Percentiles rank a stretch among this genome's conserved stretches.
phyloP scores from a whole-genome alignment of 768 basidiomycete species.

The Filobasidium floriforme region DNA sequence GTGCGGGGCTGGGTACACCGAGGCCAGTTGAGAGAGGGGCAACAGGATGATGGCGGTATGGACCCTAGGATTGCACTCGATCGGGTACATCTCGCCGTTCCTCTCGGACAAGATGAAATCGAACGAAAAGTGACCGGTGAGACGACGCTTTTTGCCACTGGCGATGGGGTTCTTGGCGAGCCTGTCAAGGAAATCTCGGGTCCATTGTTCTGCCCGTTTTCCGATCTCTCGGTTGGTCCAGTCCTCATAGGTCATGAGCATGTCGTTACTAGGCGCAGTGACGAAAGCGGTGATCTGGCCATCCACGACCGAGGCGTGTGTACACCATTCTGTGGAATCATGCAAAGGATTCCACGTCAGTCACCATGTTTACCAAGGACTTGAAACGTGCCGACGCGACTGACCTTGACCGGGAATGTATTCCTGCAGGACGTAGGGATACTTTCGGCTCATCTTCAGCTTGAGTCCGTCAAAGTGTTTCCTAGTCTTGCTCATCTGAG shows the following conservation, averaged over 20 bases:
- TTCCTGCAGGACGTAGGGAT: conserved; percentile 45
- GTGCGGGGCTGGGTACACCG: conserved; percentile 23
- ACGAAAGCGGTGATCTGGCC: conserved; percentile 43
- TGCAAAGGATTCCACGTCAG: background rate
- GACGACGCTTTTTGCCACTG: conserved; percentile 24
- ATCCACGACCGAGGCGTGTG: conserved; percentile 43
- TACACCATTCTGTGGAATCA: conserved; percentile 38
- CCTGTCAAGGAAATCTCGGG: conserved; percentile 31
- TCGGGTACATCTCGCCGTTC: conserved; percentile 39
- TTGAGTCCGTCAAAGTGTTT: conserved; percentile 27
- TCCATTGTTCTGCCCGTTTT: conserved; percentile 39
- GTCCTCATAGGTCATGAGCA: conserved; percentile 46
- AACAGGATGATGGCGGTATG: conserved; percentile 44
- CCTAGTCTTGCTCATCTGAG: conserved; percentile 29
- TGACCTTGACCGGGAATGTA: conserved; percentile 43
- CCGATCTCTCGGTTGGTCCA: conserved; percentile 32
- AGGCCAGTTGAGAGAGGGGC: conserved; percentile 28
- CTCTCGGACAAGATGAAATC: conserved; percentile 43
- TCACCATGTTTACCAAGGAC: background rate
- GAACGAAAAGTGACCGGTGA: conserved; percentile 44
- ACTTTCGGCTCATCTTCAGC: conserved; percentile 25
- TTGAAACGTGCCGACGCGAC: background rate
- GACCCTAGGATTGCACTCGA: conserved; percentile 45
- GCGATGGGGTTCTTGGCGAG: conserved; percentile 29
- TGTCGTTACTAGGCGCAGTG: conserved; percentile 43